phyloP scores from a whole-genome alignment of 176 grass and related monocot species.

The Zizania latifolia region DNA sequence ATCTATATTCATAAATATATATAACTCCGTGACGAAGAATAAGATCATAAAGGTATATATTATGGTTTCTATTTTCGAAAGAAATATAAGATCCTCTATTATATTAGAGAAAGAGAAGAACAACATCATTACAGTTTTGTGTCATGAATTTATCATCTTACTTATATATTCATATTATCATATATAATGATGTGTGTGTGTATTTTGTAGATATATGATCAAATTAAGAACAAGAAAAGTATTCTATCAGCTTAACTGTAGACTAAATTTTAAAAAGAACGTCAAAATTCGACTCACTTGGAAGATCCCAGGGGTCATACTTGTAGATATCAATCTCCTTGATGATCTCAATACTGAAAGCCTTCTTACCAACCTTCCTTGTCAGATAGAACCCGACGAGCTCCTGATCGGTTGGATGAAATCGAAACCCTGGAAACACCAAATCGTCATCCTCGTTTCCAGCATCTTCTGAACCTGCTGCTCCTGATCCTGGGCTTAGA shows the following conservation, averaged over 20 bases:
- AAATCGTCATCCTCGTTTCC: conserved; percentile 32
- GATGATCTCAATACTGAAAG: conserved; percentile 50
- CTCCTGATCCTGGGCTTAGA: background rate
- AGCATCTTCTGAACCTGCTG: background rate
- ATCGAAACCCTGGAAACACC: conserved; percentile 49
- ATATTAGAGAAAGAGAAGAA: too few relatives aligned
- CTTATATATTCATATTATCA: background rate
- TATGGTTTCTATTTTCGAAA: too few relatives aligned
- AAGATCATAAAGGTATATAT: too few relatives aligned
- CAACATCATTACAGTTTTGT: background rate
- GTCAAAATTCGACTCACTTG: conserved; percentile 49
- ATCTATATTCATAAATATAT: too few relatives aligned
- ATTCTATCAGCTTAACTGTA: background rate
- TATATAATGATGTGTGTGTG: background rate
- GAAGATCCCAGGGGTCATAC: conserved; percentile 64
- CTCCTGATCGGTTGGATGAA: conserved; percentile 62
- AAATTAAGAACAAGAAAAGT: background rate
- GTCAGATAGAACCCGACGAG: conserved; percentile 46
- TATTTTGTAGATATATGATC: background rate
- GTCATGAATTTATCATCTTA: background rate
- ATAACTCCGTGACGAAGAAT: too few relatives aligned
- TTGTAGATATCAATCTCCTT: conserved; percentile 63
- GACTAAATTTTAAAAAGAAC: too few relatives aligned
- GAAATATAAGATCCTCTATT: too few relatives aligned
- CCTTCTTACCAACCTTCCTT: conserved; percentile 50